These are phyloP conservation scores for Funneliformis geosporum DNA, from an alignment of 192 early-diverging fungal genomes.

Conservation along the genomic window DNA sequence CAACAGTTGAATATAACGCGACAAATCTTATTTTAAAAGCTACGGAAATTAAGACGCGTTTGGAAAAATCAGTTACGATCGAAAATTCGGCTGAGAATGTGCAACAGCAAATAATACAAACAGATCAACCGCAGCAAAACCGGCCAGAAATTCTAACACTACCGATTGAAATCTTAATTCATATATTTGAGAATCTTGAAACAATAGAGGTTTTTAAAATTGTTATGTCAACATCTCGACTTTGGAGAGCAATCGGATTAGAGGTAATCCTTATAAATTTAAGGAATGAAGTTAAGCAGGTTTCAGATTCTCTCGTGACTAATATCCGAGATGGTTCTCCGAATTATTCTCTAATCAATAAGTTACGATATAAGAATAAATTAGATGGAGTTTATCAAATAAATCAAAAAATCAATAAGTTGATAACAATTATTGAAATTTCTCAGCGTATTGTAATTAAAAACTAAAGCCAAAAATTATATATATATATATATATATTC, in stretches of 20 bases:
- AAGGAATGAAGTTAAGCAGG: background rate
- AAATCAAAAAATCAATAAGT: background rate
- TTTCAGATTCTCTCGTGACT: background rate
- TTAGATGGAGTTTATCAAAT: background rate
- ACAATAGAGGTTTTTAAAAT: background rate
- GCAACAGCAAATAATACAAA: background rate
- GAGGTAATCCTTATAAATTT: background rate
- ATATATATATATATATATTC: too few relatives aligned
- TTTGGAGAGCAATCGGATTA: conserved; percentile 22
- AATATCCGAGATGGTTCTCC: too few relatives aligned
- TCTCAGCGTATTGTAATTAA: background rate
- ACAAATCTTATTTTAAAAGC: background rate
- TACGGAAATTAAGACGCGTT: background rate
- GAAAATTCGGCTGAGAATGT: background rate
- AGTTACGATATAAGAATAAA: background rate
- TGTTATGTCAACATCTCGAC: conserved; percentile 16
- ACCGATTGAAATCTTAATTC: conserved; percentile 1
- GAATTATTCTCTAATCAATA: background rate
- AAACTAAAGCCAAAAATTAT: too few relatives aligned
- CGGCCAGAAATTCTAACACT: background rate
- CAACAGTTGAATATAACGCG: background rate
- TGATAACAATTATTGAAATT: conserved; percentile 2
- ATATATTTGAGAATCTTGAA: conserved; percentile 15
- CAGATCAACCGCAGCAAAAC: background rate
- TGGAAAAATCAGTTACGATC: background rate